phyloP scores from a whole-genome alignment of 805 yeast species.

The Grigorovia yakushimaensis region DNA sequence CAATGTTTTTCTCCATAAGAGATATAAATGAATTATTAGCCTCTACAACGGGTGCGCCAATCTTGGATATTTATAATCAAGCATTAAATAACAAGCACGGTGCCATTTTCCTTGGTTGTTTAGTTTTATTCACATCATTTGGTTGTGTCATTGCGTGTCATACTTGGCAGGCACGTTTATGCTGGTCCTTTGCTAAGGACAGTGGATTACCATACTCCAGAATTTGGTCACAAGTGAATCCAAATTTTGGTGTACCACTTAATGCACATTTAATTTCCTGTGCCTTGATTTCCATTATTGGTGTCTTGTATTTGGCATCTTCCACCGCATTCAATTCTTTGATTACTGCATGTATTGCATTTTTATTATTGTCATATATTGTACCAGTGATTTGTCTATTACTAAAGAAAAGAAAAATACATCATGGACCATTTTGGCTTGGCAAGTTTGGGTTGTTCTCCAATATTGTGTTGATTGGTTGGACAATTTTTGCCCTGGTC shows the following conservation, averaged over 20 bases:
- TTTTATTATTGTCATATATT: conserved; percentile 47
- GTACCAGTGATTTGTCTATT: conserved; percentile 47
- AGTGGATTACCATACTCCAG: conserved; percentile 54
- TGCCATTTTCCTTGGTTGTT: conserved; percentile 43
- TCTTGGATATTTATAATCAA: conserved; percentile 54
- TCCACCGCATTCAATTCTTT: conserved; percentile 60
- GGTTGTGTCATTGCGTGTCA: conserved; percentile 59
- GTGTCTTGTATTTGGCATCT: conserved; percentile 55
- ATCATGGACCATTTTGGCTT: conserved; percentile 60
- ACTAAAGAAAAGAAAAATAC: conserved; percentile 32
- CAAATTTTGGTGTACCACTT: conserved; percentile 47
- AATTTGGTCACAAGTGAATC: conserved; percentile 43
- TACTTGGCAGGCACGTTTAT: conserved; percentile 62
- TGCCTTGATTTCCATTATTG: conserved; percentile 42
- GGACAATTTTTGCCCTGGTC: conserved; percentile 51
- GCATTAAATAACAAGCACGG: conserved; percentile 47
- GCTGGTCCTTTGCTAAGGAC: conserved; percentile 69
- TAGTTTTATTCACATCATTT: conserved; percentile 47
- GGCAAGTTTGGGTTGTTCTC: conserved; percentile 44
- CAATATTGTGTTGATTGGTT: conserved; percentile 41
- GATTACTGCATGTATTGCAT: conserved; percentile 53
- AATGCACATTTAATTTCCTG: conserved; percentile 54
- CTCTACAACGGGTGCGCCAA: conserved; percentile 53
- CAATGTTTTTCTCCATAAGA: conserved; percentile 54
- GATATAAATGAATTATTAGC: conserved; percentile 40